phyloP scores from a whole-genome alignment of 306 rosid species.

The Alnus rubra region DNA sequence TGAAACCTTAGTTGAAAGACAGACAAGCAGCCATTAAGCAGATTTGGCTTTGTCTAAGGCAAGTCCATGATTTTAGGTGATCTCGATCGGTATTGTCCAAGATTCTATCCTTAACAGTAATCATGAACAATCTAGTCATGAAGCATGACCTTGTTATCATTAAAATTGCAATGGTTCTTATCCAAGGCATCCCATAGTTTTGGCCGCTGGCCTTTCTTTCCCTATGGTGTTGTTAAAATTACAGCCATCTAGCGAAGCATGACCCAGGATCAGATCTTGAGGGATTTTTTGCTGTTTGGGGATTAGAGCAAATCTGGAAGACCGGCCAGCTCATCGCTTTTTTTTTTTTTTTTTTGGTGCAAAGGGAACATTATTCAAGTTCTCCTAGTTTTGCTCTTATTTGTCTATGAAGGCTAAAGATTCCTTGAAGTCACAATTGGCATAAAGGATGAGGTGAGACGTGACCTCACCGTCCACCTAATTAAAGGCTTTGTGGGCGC shows the following conservation, averaged over 20 bases:
- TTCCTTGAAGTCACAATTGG: conserved; percentile 36
- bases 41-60: too few species aligned
- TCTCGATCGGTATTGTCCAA: too few species aligned
- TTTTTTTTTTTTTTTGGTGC: conserved; percentile 31
- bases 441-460: conserved; percentile 20
- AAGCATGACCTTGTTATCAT: too few species aligned
- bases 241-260: conserved; percentile 34
- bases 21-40: too few species aligned
- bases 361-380: conserved; percentile 54
- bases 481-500: too few species aligned
- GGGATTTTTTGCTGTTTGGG: conserved; percentile 47
- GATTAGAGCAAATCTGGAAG: conserved; percentile 50
- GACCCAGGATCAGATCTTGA: conserved; percentile 49
- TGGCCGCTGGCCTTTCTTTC: conserved; percentile 12
- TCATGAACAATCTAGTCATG: too few species aligned
- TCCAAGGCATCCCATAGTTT: not conserved
- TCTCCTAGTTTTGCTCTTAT: conserved; percentile 2
- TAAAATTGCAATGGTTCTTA: too few species aligned
- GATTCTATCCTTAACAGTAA: too few species aligned
- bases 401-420: conserved; percentile 27
- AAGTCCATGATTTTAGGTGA: too few species aligned
- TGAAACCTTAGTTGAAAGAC: too few species aligned
- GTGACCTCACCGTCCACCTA: conserved; percentile 27
- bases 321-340: conserved; percentile 60
- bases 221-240: not conserved